Base-by-base conservation (phyloP, 805 yeast genomes). In the Candida adriatica region DNA sequence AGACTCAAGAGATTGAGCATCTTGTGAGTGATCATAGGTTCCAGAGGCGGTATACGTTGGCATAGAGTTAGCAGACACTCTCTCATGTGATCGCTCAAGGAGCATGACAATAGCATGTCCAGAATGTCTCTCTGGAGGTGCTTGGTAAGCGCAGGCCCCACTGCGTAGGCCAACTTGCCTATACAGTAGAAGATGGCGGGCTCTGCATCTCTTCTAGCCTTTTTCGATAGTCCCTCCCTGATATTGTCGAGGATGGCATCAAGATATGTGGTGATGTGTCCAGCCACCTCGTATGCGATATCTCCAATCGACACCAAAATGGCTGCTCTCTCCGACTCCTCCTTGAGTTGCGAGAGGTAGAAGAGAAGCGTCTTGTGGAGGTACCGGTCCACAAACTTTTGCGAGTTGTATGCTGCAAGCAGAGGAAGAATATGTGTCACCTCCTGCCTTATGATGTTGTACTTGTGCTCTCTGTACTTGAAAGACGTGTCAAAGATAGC, bases 131-230 rank as follows among this genome's bases (percentile, higher is more conserved):
- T 71, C 42, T 86, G 88, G 34, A 92, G 61, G 52, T 85, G 87
- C 50, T 90, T 92, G 0, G 96, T 84, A 34, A 90, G 63, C 1
- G 95, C 94, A 9, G 95, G 94, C 0, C 96, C 96, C 11, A 90
- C 85, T 0, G 97, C 90, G 16, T 70, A 69, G 0, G 96, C 88
- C 22, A 92, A 60, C 57, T 85, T 82, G 0, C 94, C 85, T 26
- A 90, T 68, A 53, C 97, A 92, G 45, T 82, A 84, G 48, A 88
- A 90, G 14, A 90, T 73, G 1, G 95, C 87, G 0, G 84, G 80
- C 43, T 85, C 94, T 26, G 81, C 75, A 29, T 81, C 87, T 49
- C 75, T 79, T 37, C 88, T 68, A 13, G 58, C 56, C 34, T 58
- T 62, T 1, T 60, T 45, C 19, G 73, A 66, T 17, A 90, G 62